A percentile compares a stretch with the other conserved stretches of the same genome.
These are phyloP conservation scores for Gaeumannomyces sp. DNA, from an alignment of 2,329 filamentous ascomycete species.

Conservation along the genomic window DNA sequence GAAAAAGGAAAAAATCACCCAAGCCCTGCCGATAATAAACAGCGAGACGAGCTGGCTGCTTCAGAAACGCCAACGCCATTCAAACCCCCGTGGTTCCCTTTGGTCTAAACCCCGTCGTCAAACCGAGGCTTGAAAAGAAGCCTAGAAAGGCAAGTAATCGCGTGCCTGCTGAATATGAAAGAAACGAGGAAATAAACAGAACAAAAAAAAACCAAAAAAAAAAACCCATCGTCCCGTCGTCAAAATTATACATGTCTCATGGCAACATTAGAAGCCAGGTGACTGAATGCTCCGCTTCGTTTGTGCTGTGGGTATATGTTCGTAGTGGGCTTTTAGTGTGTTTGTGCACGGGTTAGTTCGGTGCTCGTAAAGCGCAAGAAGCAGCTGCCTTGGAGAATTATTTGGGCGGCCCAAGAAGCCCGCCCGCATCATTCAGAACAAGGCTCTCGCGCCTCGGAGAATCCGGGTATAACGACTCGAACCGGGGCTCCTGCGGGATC, in stretches of 20 bases:
- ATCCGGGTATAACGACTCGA: slow-evolving; percentile 4
- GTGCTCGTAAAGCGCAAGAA: too few species aligned
- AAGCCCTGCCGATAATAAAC: background rate
- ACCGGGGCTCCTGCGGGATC: slow-evolving; percentile 29
- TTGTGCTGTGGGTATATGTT: background rate
- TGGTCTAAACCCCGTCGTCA: background rate
- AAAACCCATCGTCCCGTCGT: background rate
- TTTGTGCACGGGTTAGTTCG: too few species aligned
- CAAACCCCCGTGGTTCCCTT: background rate
- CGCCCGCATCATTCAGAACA: slow-evolving; percentile 1
- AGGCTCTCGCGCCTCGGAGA: background rate
- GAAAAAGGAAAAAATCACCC: background rate
- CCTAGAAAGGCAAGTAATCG: background rate
- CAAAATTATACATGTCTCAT: background rate
- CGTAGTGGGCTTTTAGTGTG: background rate
- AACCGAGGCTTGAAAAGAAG: background rate
- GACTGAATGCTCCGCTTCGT: background rate
- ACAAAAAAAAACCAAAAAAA: too few species aligned
- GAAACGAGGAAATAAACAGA: background rate
- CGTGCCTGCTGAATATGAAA: background rate
- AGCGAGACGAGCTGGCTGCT: too few species aligned
- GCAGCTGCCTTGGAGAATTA: background rate
- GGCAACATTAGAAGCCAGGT: background rate
- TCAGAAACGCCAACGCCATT: background rate
- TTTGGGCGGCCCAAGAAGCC: background rate